phyloP scores from a whole-genome alignment of 2,329 filamentous ascomycete genomes.

The Ophiocordyceps unilateralis region DNA sequence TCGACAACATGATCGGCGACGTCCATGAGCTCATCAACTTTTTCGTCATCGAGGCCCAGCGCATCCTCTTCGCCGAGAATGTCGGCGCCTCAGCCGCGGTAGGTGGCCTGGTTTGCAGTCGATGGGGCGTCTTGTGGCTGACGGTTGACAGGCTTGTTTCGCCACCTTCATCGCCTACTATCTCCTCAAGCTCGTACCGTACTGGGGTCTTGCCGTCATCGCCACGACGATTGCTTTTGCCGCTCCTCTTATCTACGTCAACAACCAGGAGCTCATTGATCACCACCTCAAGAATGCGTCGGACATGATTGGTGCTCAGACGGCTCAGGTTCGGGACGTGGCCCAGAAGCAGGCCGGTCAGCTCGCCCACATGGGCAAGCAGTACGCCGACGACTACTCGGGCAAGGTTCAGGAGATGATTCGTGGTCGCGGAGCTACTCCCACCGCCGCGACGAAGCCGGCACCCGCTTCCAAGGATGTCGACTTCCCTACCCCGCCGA shows the following conservation, averaged over 20 bases:
- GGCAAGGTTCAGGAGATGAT: constrained; percentile 50
- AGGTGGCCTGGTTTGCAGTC: constrained; percentile 14
- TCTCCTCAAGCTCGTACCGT: constrained; percentile 51
- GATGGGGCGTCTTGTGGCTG: constrained; percentile 3
- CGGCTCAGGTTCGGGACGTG: constrained; percentile 41
- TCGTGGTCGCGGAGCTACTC: constrained; percentile 27
- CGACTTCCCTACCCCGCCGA: constrained; percentile 20
- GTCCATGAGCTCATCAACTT: constrained; percentile 55
- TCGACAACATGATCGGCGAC: constrained; percentile 44
- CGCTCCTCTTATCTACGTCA: constrained; percentile 44
- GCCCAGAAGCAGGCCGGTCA: constrained; percentile 48
- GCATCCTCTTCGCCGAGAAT: constrained; percentile 53
- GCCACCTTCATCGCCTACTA: constrained; percentile 48
- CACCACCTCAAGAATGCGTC: constrained; percentile 39
- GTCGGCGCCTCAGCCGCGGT: constrained; percentile 40
- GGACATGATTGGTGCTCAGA: constrained; percentile 43
- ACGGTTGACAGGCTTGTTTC: constrained; percentile 31
- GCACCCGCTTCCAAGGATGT: constrained; percentile 10
- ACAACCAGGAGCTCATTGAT: constrained; percentile 55
- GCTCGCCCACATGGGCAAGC: constrained; percentile 46
- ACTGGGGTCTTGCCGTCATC: constrained; percentile 50
- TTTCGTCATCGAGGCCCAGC: constrained; percentile 52
- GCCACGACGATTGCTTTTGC: constrained; percentile 42
- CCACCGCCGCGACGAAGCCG: constrained; percentile 19
- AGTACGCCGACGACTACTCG: constrained; percentile 51